These are phyloP conservation scores for Harringtonia aguacate DNA, from an alignment of 2,329 filamentous ascomycete species.

Conservation along the genomic window DNA sequence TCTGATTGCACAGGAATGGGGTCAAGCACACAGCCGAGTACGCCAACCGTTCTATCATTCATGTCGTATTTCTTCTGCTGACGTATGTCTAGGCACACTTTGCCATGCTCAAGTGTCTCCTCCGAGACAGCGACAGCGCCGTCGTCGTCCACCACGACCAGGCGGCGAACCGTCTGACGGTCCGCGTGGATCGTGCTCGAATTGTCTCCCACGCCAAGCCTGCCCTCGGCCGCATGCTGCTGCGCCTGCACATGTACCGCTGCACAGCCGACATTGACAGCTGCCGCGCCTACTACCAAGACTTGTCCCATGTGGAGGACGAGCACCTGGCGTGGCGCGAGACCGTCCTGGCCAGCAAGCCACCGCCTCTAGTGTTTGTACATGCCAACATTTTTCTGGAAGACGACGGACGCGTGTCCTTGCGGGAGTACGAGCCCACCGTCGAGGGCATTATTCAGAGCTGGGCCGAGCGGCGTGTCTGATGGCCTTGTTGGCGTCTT, in stretches of 20 bases:
- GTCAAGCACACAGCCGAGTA: no score
- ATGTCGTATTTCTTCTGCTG: no score
- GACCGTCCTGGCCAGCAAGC: slow-evolving; percentile 44
- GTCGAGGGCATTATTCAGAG: background rate
- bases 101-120: slow-evolving; percentile 49
- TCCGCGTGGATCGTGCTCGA: slow-evolving; percentile 45
- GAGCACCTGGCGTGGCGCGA: slow-evolving; percentile 42
- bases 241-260: slow-evolving; percentile 50
- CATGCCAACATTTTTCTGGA: slow-evolving; percentile 47
- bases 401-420: slow-evolving; percentile 9
- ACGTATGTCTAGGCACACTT: slow-evolving; percentile 20
- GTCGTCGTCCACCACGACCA: slow-evolving; percentile 36
- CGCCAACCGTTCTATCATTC: no score
- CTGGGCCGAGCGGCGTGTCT: background rate
- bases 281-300: slow-evolving; percentile 45
- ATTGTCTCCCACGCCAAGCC: slow-evolving; percentile 45
- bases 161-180: slow-evolving; percentile 34
- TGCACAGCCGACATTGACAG: slow-evolving; percentile 46
- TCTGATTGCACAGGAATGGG: no score
- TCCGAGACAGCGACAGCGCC: slow-evolving; percentile 42
- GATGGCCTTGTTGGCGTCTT: background rate
- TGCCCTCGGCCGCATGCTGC: slow-evolving; percentile 46
- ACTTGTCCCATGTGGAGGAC: slow-evolving; percentile 42
- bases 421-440: no score
- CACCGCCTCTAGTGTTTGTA: slow-evolving; percentile 49